Base-by-base conservation (phyloP, 1,139 yeast species). In the Yamadazyma trypodendri region DNA sequence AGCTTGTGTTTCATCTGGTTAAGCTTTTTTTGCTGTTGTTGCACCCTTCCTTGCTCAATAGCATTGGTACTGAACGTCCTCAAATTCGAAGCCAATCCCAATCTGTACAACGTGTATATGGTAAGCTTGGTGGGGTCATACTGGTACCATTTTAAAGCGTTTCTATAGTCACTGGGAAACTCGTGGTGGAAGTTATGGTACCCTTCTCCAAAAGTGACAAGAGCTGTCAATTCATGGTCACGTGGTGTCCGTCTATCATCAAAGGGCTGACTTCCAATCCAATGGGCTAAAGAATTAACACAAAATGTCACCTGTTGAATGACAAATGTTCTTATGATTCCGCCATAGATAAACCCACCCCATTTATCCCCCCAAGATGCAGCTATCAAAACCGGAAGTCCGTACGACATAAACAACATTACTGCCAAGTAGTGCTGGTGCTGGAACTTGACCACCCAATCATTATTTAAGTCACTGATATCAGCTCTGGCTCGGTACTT, bases 101-200 rank as follows among this genome's bases (percentile, higher is more conserved):
- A 51, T 62, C 82, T 77, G 41, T 89, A 84, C 56, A 78, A 65
- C 30, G 63, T 35, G 74, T 79, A 87, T 60, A 92, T 90, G 45
- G 79, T 59, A 45, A 84, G 58, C 76, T 90, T 92, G 51, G 97
- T 90, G 50, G 97, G 98, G 63, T 92, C 98, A 65, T 84, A 92
- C 76, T 92, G 97, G 75, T 86, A 90, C 97, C 97, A 92, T 65
- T 81, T 85, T 60, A 92, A 78, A 35, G 97, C 97, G 60, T 92
- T 92, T 74, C 98, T 81, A 79, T 92, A 92, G 71, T 92, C 98
- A 31, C 94, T 80, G 50, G 98, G 97, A 79, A 90, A 92, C 73
- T 92, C 97, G 70, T 92, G 98, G 69, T 92, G 98, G 82, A 92
- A 92, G 73, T 92, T 92, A 69, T 92, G 97, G 78, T 92, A 89